These are phyloP conservation scores for Isabelozyma gotoi DNA, from an alignment of 805 yeast genomes.

Conservation along the genomic window DNA sequence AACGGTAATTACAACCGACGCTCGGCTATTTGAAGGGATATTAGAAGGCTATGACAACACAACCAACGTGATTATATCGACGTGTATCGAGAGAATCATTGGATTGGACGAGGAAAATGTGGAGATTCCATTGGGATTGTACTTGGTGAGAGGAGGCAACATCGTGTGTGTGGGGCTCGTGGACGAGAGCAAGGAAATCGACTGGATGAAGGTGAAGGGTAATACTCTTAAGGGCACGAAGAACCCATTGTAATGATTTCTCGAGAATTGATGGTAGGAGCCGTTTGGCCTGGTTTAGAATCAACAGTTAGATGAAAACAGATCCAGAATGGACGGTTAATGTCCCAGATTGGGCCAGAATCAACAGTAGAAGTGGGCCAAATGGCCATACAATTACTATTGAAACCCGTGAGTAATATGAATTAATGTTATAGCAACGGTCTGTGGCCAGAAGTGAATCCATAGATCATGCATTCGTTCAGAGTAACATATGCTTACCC, in stretches of 20 bases:
- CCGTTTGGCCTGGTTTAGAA: conserved; percentile 35
- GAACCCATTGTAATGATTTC: conserved; percentile 28
- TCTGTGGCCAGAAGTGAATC: too few relatives aligned
- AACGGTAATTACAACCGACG: conserved; percentile 43
- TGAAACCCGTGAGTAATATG: too few relatives aligned
- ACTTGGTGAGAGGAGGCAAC: conserved; percentile 58
- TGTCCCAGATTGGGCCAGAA: too few relatives aligned
- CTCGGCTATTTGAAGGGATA: conserved; percentile 41
- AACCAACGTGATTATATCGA: conserved; percentile 56
- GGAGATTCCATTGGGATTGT: conserved; percentile 46
- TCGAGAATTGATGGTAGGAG: too few relatives aligned
- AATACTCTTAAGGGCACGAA: conserved; percentile 35
- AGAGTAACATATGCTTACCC: too few relatives aligned
- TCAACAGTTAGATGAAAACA: conserved; percentile 18
- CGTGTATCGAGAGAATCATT: conserved; percentile 52
- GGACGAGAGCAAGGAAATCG: conserved; percentile 41
- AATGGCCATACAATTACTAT: too few relatives aligned
- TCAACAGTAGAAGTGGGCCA: too few relatives aligned
- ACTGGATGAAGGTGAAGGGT: conserved; percentile 41
- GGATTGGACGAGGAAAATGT: conserved; percentile 40
- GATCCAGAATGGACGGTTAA: too few relatives aligned
- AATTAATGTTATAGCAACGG: too few relatives aligned
- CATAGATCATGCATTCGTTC: too few relatives aligned
- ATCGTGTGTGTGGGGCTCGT: conserved; percentile 57
- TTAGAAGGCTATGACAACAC: conserved; percentile 62